phyloP scores from a whole-genome alignment of 2,329 filamentous ascomycete species.

The Pezicula radicicola region DNA sequence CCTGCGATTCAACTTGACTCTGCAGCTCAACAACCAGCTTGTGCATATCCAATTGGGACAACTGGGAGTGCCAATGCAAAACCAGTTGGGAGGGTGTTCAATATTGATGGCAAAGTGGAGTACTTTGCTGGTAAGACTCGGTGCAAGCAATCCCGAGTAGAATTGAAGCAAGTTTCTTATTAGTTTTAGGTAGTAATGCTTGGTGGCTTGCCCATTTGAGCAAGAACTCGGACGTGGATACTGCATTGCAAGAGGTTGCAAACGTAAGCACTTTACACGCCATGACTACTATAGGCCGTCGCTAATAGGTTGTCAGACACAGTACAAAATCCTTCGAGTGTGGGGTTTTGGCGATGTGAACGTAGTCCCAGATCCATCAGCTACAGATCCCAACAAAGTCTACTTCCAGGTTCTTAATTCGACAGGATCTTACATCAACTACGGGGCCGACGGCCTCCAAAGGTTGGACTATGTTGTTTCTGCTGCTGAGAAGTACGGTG shows the following conservation, averaged over 20 bases:
- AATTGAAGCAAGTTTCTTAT: neutral
- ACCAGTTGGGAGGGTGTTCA: constrained; percentile 31
- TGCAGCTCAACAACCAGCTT: constrained; percentile 5
- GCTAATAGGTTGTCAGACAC: constrained; percentile 33
- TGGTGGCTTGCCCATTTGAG: constrained; percentile 53
- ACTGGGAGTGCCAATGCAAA: constrained; percentile 11
- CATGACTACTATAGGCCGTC: neutral
- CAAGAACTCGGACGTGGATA: constrained; percentile 52
- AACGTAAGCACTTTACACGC: constrained; percentile 10
- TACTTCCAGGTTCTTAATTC: constrained; percentile 42
- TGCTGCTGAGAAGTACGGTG: constrained; percentile 52
- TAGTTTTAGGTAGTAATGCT: constrained; percentile 42
- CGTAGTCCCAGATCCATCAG: constrained; percentile 19
- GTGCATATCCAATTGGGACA: constrained; percentile 12
- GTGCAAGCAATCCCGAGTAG: neutral
- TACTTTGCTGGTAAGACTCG: constrained; percentile 42
- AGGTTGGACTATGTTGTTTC: constrained; percentile 63
- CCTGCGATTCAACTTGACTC: neutral
- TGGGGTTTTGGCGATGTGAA: constrained; percentile 63
- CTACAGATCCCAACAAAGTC: constrained; percentile 38
- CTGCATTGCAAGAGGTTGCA: constrained; percentile 43
- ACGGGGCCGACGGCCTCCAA: constrained; percentile 56
- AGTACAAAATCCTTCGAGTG: constrained; percentile 53
- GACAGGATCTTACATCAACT: constrained; percentile 56
- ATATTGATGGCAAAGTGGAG: constrained; percentile 39